Percentiles rank a stretch among this genome's conserved stretches.
These are phyloP conservation scores for Globisporangium heterothallicum DNA, from an alignment of 352 stramenopile species.

Conservation along the genomic window DNA sequence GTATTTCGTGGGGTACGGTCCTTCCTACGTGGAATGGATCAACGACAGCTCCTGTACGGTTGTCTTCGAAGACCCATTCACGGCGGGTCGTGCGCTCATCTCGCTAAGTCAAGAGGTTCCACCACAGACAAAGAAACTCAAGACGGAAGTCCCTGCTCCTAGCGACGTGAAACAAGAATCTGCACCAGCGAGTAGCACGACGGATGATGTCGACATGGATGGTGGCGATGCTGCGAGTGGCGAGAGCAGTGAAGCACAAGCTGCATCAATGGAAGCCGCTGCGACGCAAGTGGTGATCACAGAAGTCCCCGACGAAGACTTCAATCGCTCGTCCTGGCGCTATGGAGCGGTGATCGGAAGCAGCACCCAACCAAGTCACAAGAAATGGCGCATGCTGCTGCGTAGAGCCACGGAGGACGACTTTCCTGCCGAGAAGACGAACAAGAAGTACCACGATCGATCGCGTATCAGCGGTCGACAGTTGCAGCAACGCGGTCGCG, in stretches of 20 bases:
- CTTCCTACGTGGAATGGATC: slow-evolving; percentile 85
- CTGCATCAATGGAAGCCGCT: slow-evolving; percentile 17
- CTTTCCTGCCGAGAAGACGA: slow-evolving; percentile 71
- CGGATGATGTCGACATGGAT: slow-evolving; percentile 60
- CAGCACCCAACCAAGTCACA: slow-evolving; percentile 37
- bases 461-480: slow-evolving; percentile 5
- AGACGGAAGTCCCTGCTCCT: slow-evolving; percentile 5
- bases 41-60: slow-evolving; percentile 84
- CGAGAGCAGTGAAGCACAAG: slow-evolving; percentile 16
- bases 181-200: slow-evolving; percentile 9
- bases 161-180: no score
- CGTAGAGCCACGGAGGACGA: slow-evolving; percentile 69
- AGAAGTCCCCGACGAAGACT: slow-evolving; percentile 47
- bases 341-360: slow-evolving; percentile 48
- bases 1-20: slow-evolving; percentile 76
- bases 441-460: slow-evolving; percentile 74
- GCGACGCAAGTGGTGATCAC: not conserved
- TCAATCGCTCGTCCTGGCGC: slow-evolving; percentile 66
- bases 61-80: slow-evolving; percentile 77
- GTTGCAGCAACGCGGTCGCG: slow-evolving; percentile 16
- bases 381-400: slow-evolving; percentile 69
- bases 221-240: slow-evolving; percentile 18
- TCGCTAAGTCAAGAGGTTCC: slow-evolving; percentile 47
- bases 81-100: slow-evolving; percentile 54
- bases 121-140: slow-evolving; percentile 32